Percentiles rank a stretch among this genome's conserved stretches.
These are phyloP conservation scores for Taiozyma sp. DNA, from an alignment of 1,139 yeast genomes.

Conservation along the genomic window DNA sequence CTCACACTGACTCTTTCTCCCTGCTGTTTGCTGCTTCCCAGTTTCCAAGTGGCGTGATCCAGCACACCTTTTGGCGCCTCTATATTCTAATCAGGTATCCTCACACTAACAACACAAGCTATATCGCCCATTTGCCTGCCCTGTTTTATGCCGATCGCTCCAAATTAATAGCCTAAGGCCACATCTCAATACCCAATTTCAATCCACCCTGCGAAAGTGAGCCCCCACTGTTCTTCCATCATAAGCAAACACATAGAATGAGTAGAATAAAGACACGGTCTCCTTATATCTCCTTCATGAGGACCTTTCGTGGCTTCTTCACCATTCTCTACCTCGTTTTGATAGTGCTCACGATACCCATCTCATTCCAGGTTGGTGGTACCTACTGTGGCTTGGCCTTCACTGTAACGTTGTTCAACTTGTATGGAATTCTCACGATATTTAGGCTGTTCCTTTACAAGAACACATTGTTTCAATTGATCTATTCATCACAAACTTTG, in stretches of 20 bases:
- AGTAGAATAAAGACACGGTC: not conserved
- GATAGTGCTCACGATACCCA: slow-evolving; percentile 79
- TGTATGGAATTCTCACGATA: slow-evolving; percentile 73
- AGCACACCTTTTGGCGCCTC: too few species aligned
- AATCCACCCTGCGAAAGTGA: not conserved
- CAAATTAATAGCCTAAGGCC: not conserved
- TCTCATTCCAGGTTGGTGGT: slow-evolving; percentile 96
- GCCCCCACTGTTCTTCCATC: not conserved
- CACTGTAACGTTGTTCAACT: slow-evolving; percentile 65
- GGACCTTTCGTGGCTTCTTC: slow-evolving; percentile 29
- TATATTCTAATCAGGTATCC: not conserved
- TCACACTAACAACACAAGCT: not conserved
- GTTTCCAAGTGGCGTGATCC: too few species aligned
- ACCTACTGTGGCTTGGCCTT: slow-evolving; percentile 83
- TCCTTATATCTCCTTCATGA: slow-evolving; percentile 7
- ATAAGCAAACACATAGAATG: not conserved
- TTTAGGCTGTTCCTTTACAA: slow-evolving; percentile 53
- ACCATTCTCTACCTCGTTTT: slow-evolving; percentile 60
- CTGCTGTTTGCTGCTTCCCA: too few species aligned
- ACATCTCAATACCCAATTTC: not conserved
- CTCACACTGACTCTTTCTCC: too few species aligned
- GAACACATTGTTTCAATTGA: slow-evolving; percentile 45
- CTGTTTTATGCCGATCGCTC: not conserved
- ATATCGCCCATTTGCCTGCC: not conserved
- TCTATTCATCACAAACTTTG: slow-evolving; percentile 79